Percentiles rank a stretch among this genome's conserved stretches.
phyloP scores from a whole-genome alignment of 805 yeast species.

The Ascoidea asiatica region DNA sequence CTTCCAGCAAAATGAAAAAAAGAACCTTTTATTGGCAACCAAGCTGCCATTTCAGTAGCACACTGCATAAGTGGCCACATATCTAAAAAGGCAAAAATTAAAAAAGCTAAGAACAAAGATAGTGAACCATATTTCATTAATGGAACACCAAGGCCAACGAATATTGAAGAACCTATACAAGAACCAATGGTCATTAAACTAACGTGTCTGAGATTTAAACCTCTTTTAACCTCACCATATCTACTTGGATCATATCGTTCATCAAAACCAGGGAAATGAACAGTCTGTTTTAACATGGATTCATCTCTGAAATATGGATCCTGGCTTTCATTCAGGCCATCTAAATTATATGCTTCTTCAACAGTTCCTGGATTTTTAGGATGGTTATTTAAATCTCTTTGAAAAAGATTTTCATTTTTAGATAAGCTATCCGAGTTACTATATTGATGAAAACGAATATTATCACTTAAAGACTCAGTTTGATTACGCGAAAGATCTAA shows the following conservation, averaged over 20 bases:
- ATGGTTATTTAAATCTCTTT: too few relatives aligned
- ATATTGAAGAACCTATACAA: slow-evolving; percentile 69
- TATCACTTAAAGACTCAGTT: too few relatives aligned
- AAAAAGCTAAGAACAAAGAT: slow-evolving; percentile 46
- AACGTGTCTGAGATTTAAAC: slow-evolving; percentile 47
- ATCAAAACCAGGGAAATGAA: neutral
- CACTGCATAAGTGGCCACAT: slow-evolving; percentile 49
- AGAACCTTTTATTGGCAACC: slow-evolving; percentile 65
- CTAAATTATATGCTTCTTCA: neutral
- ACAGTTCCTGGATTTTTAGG: too few relatives aligned
- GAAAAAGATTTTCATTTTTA: too few relatives aligned
- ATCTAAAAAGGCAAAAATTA: slow-evolving; percentile 58
- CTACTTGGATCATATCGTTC: neutral
- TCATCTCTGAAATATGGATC: neutral
- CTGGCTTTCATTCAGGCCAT: neutral
- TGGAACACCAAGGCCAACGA: slow-evolving; percentile 59
- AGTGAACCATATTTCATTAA: slow-evolving; percentile 60
- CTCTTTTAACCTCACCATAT: slow-evolving; percentile 23
- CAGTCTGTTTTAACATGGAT: neutral
- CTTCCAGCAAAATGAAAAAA: slow-evolving; percentile 64
- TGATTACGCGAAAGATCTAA: too few relatives aligned
- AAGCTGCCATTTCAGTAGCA: slow-evolving; percentile 71
- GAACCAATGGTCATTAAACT: slow-evolving; percentile 68
- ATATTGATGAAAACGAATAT: too few relatives aligned
- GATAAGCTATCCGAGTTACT: too few relatives aligned